Conservation (phyloP, 1,284 basidiomycete genomes). For the Tetrapyrgos nigripes region DNA sequence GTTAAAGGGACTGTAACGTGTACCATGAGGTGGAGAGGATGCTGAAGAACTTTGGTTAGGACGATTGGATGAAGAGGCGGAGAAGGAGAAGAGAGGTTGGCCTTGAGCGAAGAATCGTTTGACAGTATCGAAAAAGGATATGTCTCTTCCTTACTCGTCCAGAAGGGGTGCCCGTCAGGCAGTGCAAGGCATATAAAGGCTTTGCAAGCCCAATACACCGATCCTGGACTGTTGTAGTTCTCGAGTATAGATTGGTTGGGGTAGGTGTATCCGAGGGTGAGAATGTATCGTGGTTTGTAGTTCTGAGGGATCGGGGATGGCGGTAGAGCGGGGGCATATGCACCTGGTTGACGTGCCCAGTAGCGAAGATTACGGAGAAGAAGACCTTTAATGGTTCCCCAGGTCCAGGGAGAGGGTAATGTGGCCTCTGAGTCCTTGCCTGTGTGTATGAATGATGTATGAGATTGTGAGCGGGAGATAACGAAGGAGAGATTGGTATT, state of each 20-base stretch:
- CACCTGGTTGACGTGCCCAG: constrained; percentile 64
- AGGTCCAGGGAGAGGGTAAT: constrained; percentile 71
- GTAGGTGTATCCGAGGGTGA: constrained; percentile 78
- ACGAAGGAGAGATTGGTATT: background rate
- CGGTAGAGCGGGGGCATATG: background rate
- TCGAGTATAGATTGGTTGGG: constrained; percentile 80
- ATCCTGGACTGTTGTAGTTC: constrained; percentile 83
- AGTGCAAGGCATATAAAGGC: constrained; percentile 75
- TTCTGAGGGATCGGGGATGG: constrained; percentile 37
- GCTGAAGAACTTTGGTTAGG: constrained; percentile 55
- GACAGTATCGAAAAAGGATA: constrained; percentile 58
- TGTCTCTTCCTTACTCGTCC: constrained; percentile 67
- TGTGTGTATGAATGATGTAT: background rate
- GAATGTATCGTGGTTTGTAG: constrained; percentile 67
- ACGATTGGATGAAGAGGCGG: background rate
- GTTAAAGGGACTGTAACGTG: background rate
- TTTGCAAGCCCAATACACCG: constrained; percentile 87
- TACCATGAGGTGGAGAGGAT: constrained; percentile 68
- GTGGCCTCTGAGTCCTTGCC: background rate
- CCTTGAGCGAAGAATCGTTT: constrained; percentile 20
- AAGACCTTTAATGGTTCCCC: constrained; percentile 78
- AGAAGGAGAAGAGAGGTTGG: background rate
- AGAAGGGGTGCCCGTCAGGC: constrained; percentile 72
- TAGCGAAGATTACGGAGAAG: constrained; percentile 77
- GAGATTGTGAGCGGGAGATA: background rate